Conservation (phyloP, 2,329 filamentous ascomycete genomes). For the Cladosporium colombiae region DNA sequence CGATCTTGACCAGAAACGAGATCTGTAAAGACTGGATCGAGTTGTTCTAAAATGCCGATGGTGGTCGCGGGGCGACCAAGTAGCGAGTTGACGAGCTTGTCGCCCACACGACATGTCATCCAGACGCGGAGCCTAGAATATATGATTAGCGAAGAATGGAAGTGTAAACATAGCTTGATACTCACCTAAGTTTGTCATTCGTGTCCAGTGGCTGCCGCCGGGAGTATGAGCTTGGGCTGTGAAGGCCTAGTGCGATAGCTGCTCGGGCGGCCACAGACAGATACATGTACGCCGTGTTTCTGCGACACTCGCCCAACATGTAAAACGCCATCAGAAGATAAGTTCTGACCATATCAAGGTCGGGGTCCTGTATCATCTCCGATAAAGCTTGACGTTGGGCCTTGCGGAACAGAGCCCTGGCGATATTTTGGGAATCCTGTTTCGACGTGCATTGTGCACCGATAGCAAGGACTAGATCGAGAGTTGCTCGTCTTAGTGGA, state of each 20-base stretch:
- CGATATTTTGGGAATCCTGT: slow-evolving; percentile 23
- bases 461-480: slow-evolving; percentile 52
- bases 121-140: slow-evolving; percentile 1
- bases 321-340: slow-evolving; percentile 62
- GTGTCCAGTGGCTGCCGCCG: slow-evolving; percentile 23
- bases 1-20: slow-evolving; percentile 2
- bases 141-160: slow-evolving; percentile 22
- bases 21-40: slow-evolving; percentile 9
- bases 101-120: slow-evolving; percentile 17
- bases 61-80: slow-evolving; percentile 29
- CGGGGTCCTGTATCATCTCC: slow-evolving; percentile 56
- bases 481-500: slow-evolving; percentile 14
- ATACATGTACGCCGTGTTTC: slow-evolving; percentile 65
- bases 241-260: slow-evolving; percentile 59
- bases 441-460: slow-evolving; percentile 50
- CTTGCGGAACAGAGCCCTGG: slow-evolving; percentile 49
- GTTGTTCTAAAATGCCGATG: slow-evolving; percentile 23
- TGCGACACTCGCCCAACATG: slow-evolving; percentile 59
- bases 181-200: slow-evolving; percentile 23
- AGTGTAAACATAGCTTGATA: slow-evolving; percentile 20
- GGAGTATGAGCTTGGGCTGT: slow-evolving; percentile 36
- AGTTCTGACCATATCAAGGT: slow-evolving; percentile 52
- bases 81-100: slow-evolving; percentile 19
- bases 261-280: slow-evolving; percentile 60
- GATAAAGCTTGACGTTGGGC: slow-evolving; percentile 53